Evolutionary conservation across 306 rosid genomes (phyloP).

Genomic region (Astragalus glycyphyllos): DNA sequence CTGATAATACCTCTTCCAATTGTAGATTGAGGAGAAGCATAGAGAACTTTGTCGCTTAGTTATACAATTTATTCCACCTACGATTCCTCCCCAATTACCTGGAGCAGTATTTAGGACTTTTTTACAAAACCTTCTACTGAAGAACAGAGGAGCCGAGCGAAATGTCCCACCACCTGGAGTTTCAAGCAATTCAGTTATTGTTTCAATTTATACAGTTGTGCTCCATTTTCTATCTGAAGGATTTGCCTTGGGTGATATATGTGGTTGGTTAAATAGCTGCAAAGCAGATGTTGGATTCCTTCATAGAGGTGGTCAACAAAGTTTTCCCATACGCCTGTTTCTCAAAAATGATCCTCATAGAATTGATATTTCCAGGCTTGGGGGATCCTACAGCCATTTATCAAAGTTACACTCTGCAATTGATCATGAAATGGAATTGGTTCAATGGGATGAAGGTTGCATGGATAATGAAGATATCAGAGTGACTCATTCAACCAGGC

Average conservation of each 20-base stretch:
- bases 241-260: constrained; percentile 72
- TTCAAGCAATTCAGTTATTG: constrained; percentile 87
- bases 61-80: constrained; percentile 93
- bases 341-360: constrained; percentile 72
- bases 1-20: constrained; percentile 29
- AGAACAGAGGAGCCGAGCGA: constrained; percentile 88
- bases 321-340: constrained; percentile 75
- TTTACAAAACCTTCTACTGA: constrained; percentile 74
- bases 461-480: constrained; percentile 84
- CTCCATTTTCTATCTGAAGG: constrained; percentile 98
- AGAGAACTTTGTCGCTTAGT: constrained; percentile 92
- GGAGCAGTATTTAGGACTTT: constrained; percentile 90
- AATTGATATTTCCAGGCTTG: constrained; percentile 84
- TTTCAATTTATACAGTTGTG: constrained; percentile 85
- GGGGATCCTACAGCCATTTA: constrained; percentile 87
- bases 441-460: constrained; percentile 94
- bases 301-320: constrained; percentile 92
- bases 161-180: constrained; percentile 85
- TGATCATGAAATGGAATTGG: constrained; percentile 72
- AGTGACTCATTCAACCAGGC: constrained; percentile 79
- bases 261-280: constrained; percentile 81
- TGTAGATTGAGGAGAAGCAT: constrained; percentile 96
- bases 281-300: constrained; percentile 85
- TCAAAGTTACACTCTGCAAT: constrained; percentile 62
- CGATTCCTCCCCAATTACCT: constrained; percentile 81